Base-by-base conservation (phyloP, 2,329 filamentous ascomycete genomes). In the Hypoxylon sp. region DNA sequence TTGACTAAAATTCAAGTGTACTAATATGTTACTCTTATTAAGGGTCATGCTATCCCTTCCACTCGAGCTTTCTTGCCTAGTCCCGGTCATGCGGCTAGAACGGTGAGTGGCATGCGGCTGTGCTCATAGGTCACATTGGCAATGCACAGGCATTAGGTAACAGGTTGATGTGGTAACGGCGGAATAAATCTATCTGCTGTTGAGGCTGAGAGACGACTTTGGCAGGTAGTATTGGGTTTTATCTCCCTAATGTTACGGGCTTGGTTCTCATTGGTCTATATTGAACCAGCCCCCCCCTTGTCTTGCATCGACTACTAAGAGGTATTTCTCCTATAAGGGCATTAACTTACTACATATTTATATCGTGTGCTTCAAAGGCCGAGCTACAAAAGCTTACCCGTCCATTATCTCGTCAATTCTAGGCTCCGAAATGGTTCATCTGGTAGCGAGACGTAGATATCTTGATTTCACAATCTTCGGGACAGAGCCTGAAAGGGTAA, bases 201-300 rank as follows among this genome's bases (percentile, higher is more conserved):
- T 67, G 69, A 71, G 67, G 69, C 69, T 71, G 65, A 71, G 67
- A 41, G 65, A 71, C 65, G 23, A 61, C 67, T 68, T 61, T 51
- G 69, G 69, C 65, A 71, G 69, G 69, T 70, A 65, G 64, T 47
- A 70, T 64, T 55, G 30, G 48, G 61, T 68, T 67, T 66, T 67
- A 63, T 67, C 55, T 62, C 50, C 45, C 8, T 30, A 48, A 19
- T 57, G 62, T 62, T 62, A 64, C 61, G 63, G 61, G 51, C 34
- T 43, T 41, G 51, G 8, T 45, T 46, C 43, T 65, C 9, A 70
- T 70, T 70, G 67, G 65, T 12, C 34, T 59, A 25, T 21, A 19
- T 9, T 23, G 27, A 48, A 54, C n/a, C 5, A 32, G n/a, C 6
- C 19, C 32, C 51, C 56, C 58, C 61, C 61, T 16, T 57, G 50